Evolutionary conservation across 2,329 filamentous ascomycete species (phyloP).

Genomic region (Calonectria multiphialidica): DNA sequence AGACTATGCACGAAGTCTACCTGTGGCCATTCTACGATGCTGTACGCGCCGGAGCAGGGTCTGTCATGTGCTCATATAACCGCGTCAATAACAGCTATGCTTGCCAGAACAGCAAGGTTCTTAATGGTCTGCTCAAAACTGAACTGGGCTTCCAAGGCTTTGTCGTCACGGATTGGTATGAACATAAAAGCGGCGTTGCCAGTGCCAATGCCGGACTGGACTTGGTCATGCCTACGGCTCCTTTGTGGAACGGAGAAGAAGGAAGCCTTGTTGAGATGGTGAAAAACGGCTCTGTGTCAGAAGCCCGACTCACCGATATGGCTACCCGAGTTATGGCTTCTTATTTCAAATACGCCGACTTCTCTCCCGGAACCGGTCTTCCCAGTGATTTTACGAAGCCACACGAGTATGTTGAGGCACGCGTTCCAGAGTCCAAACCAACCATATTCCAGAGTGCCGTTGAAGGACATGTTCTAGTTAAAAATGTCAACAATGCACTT

Average conservation of each 20-base stretch:
- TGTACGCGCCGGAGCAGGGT: slow-evolving; percentile 35
- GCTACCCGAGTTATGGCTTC: not conserved
- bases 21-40: slow-evolving; percentile 44
- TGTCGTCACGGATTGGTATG: slow-evolving; percentile 57
- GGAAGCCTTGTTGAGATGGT: not conserved
- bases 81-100: slow-evolving; percentile 60
- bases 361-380: slow-evolving; percentile 41
- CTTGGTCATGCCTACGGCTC: slow-evolving; percentile 49
- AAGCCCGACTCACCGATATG: not conserved
- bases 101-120: slow-evolving; percentile 60
- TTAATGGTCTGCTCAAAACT: slow-evolving; percentile 62
- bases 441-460: no score
- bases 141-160: slow-evolving; percentile 62
- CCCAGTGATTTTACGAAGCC: slow-evolving; percentile 42
- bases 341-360: slow-evolving; percentile 51
- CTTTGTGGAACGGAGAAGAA: no score
- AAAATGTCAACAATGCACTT: no score
- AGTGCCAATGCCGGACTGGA: slow-evolving; percentile 61
- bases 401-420: no score
- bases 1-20: slow-evolving; percentile 64
- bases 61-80: slow-evolving; percentile 57
- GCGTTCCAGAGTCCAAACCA: no score
- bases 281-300: not conserved
- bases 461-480: no score
- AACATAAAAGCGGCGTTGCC: slow-evolving; percentile 54